Evolutionary conservation across 257 asterid species (phyloP).

Genomic region (Misopates orontium): DNA sequence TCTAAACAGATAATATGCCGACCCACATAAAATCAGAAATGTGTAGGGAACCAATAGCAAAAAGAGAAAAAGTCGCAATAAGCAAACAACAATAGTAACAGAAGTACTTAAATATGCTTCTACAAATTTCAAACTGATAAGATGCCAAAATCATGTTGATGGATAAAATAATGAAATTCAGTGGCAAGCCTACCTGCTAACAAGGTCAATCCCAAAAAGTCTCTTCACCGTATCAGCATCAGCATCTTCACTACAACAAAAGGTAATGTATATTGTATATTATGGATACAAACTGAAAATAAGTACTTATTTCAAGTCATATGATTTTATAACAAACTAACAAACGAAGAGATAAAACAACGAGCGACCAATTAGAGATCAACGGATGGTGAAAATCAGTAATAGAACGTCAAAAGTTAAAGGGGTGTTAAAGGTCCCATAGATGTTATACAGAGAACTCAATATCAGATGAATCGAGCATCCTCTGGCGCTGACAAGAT

Average conservation of each 20-base stretch:
- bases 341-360: not conserved
- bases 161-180: slow-evolving; percentile 3
- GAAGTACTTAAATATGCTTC: not conserved
- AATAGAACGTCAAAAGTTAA: slow-evolving; percentile 3
- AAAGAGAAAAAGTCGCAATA: not conserved
- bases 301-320: slow-evolving; percentile 12
- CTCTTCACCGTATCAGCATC: slow-evolving; percentile 72
- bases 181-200: slow-evolving; percentile 74
- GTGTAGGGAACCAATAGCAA: not conserved
- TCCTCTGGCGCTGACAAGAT: slow-evolving; percentile 13
- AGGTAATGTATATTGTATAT: slow-evolving; percentile 16
- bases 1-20: slow-evolving; percentile 7
- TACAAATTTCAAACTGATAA: slow-evolving; percentile 17
- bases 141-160: slow-evolving; percentile 17
- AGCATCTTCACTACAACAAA: slow-evolving; percentile 65
- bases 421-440: not conserved
- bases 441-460: not conserved
- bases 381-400: not conserved
- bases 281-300: slow-evolving; percentile 17
- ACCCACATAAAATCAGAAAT: slow-evolving; percentile 2
- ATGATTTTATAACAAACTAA: slow-evolving; percentile 2
- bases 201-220: slow-evolving; percentile 85
- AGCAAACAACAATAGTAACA: slow-evolving; percentile 2
- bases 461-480: slow-evolving; percentile 20
- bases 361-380: slow-evolving; percentile 11